Conservation (phyloP, 1,284 basidiomycete genomes). For the Calocybe gambosa region DNA sequence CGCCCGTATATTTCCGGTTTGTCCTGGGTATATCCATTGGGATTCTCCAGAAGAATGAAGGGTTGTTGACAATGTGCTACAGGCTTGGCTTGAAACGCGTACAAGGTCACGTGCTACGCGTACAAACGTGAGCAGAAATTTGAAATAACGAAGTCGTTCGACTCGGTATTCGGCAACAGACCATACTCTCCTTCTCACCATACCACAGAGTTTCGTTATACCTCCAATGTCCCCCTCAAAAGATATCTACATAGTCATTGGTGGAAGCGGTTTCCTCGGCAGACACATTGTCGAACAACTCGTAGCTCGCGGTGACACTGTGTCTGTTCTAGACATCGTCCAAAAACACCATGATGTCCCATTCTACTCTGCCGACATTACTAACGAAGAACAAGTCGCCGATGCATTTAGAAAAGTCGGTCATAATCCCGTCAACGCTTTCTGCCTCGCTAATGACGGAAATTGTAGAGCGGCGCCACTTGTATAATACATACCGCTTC, state of each 20-base stretch:
- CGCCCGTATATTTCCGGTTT: conserved; percentile 35
- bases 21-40: conserved; percentile 24
- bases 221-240: conserved; percentile 22
- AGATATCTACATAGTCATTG: conserved; percentile 78
- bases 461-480: conserved; percentile 64
- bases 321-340: conserved; percentile 85
- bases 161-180: not conserved
- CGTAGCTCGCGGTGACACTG: conserved; percentile 70
- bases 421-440: conserved; percentile 11
- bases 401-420: conserved; percentile 70
- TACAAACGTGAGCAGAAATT: conserved; percentile 7
- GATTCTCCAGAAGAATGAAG: too few relatives aligned
- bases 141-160: conserved; percentile 14
- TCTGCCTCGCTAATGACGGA: conserved; percentile 10
- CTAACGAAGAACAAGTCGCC: conserved; percentile 66
- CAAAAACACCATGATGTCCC: conserved; percentile 82
- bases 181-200: not conserved
- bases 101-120: conserved; percentile 27
- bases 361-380: conserved; percentile 85
- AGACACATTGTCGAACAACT: conserved; percentile 85
- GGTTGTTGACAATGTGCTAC: conserved; percentile 11
- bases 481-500: conserved; percentile 97
- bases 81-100: not conserved
- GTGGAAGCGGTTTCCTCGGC: conserved; percentile 90
- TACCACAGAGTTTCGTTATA: not conserved